Evolutionary conservation across 2,329 filamentous ascomycete genomes (phyloP).

Genomic region (Emericellopsis cladophorae): DNA sequence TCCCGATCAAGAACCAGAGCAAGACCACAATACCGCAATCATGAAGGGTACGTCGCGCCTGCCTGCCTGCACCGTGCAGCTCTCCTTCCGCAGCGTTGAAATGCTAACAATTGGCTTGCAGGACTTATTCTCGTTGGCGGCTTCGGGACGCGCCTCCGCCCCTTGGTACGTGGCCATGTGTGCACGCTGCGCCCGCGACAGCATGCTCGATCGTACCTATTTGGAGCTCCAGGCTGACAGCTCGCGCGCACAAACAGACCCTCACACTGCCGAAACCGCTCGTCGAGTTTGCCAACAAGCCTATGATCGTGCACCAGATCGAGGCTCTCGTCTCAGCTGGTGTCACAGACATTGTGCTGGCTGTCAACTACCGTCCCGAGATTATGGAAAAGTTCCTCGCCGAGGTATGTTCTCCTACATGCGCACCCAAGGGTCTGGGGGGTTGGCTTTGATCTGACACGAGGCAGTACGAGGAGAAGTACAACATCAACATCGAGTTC

Average conservation of each 20-base stretch:
- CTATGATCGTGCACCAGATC: slow-evolving; percentile 98
- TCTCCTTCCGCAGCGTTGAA: too few species aligned
- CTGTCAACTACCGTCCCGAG: slow-evolving; percentile 97
- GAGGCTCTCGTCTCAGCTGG: slow-evolving; percentile 86
- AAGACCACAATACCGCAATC: slow-evolving; percentile 9
- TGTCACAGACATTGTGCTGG: slow-evolving; percentile 94
- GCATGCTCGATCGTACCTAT: not conserved
- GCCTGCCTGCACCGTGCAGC: too few species aligned
- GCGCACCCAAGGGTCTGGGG: not conserved
- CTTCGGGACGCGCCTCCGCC: slow-evolving; percentile 94
- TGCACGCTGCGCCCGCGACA: slow-evolving; percentile 4
- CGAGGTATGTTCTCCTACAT: slow-evolving; percentile 43
- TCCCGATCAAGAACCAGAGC: too few species aligned
- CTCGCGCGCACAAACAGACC: slow-evolving; percentile 42
- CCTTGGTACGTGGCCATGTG: slow-evolving; percentile 54
- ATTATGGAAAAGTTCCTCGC: slow-evolving; percentile 90
- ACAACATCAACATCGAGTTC: slow-evolving; percentile 92
- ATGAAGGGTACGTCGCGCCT: slow-evolving; percentile 20
- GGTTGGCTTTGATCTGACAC: not conserved
- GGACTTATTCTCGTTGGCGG: slow-evolving; percentile 98
- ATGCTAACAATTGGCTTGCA: slow-evolving; percentile 24
- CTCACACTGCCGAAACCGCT: slow-evolving; percentile 94
- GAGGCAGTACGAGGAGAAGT: slow-evolving; percentile 71
- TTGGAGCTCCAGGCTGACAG: not conserved
- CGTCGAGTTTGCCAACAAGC: slow-evolving; percentile 97